Evolutionary conservation across 441 rosid species (phyloP).

Genomic region (Erysimum pusillum): DNA sequence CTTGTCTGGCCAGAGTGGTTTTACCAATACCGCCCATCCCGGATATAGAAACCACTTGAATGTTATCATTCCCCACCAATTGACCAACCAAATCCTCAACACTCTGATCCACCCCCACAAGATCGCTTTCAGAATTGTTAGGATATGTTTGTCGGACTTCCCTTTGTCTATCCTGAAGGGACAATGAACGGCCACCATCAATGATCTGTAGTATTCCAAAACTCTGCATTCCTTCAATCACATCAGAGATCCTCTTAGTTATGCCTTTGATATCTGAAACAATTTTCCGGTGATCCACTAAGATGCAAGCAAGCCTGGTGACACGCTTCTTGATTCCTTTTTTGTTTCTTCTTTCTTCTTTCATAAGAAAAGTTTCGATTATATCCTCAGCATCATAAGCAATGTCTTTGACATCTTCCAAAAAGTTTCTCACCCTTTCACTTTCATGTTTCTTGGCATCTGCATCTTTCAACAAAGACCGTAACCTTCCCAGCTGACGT

Average conservation of each 20-base stretch:
- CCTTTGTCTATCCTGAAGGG: not conserved
- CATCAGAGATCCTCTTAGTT: slow-evolving; percentile 9
- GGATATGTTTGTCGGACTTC: not conserved
- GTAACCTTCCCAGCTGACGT: slow-evolving; percentile 4
- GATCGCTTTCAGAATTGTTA: not conserved
- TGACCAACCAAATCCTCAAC: not conserved
- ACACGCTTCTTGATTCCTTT: not conserved
- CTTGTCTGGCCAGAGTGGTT: not conserved
- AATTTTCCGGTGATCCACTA: not conserved
- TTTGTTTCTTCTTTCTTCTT: not conserved
- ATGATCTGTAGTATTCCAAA: not conserved
- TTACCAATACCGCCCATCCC: slow-evolving; percentile 6
- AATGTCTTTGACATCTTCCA: slow-evolving; percentile 12
- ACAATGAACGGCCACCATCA: not conserved
- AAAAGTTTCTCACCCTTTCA: not conserved
- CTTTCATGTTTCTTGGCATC: not conserved
- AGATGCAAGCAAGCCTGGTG: not conserved
- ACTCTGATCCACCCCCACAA: not conserved
- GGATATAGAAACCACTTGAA: not conserved
- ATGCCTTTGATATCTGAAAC: not conserved
- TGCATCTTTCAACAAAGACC: not conserved
- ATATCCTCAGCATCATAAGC: slow-evolving; percentile 2
- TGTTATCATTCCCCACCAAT: not conserved
- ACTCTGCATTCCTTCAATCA: not conserved
- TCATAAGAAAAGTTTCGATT: not conserved